Percentiles rank a stretch among this genome's conserved stretches.
phyloP scores from a whole-genome alignment of 169 alveolate species.

The Cryptosporidium parvum region DNA sequence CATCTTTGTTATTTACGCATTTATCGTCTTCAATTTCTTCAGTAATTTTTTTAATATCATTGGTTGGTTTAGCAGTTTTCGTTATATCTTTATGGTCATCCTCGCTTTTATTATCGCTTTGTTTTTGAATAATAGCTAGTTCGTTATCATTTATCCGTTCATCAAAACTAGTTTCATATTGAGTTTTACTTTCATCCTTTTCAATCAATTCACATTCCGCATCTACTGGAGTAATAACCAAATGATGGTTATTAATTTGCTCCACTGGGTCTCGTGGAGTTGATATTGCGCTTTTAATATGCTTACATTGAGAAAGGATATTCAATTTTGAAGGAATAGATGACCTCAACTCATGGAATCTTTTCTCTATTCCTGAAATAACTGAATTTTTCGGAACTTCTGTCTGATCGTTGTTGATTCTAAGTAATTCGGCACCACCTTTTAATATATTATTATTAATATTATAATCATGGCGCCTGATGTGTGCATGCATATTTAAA shows the following conservation, averaged over 20 bases:
- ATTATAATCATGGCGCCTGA: conserved; percentile 18
- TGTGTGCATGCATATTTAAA: conserved; percentile 20
- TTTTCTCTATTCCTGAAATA: neutral
- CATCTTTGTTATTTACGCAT: neutral
- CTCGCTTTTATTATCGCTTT: neutral
- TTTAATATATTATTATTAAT: neutral
- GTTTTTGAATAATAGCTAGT: neutral
- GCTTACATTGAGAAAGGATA: conserved; percentile 30
- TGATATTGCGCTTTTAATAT: conserved; percentile 7
- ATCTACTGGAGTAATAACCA: conserved; percentile 31
- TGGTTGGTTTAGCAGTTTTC: neutral
- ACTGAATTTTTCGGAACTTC: neutral
- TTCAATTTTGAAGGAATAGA: conserved; percentile 15
- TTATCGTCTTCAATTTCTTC: neutral
- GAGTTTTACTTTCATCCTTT: neutral
- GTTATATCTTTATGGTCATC: neutral
- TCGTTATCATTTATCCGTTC: neutral
- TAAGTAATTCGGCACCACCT: conserved; percentile 11
- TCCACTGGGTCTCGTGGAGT: neutral
- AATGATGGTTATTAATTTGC: neutral
- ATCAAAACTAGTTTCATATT: neutral
- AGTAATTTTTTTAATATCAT: neutral
- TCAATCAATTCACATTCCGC: conserved; percentile 36
- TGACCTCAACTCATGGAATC: neutral
- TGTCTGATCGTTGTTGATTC: neutral